phyloP scores from a whole-genome alignment of 257 asterid species.

The Phtheirospermum japonicum region DNA sequence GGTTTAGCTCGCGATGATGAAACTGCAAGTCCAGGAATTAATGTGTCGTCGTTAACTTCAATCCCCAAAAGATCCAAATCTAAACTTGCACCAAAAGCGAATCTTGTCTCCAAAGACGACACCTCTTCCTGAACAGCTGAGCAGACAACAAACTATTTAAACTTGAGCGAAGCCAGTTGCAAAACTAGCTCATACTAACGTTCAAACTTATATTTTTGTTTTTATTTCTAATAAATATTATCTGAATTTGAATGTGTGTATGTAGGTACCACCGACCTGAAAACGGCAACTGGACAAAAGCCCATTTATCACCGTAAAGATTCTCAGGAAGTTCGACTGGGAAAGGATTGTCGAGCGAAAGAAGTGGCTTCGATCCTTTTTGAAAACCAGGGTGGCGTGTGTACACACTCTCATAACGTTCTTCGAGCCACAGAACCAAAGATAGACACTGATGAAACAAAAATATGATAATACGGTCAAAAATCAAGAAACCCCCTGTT shows the following conservation, averaged over 20 bases:
- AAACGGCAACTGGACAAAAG: conserved; percentile 86
- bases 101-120: conserved; percentile 53
- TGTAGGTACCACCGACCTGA: conserved; percentile 40
- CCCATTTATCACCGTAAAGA: conserved; percentile 91
- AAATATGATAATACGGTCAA: not conserved
- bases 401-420: conserved; percentile 81
- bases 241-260: not conserved
- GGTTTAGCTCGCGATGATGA: conserved; percentile 85
- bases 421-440: conserved; percentile 90
- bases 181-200: conserved; percentile 4
- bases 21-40: conserved; percentile 92
- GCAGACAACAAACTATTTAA: conserved; percentile 22
- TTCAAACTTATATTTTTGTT: not conserved
- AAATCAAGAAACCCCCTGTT: not conserved
- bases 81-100: conserved; percentile 67
- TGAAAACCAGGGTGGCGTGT: conserved; percentile 86
- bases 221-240: too few relatives aligned
- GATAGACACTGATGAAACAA: conserved; percentile 68
- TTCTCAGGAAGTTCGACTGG: conserved; percentile 91
- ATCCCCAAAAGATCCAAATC: conserved; percentile 95
- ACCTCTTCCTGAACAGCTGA: conserved; percentile 80
- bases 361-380: conserved; percentile 71
- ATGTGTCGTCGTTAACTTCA: conserved; percentile 63
- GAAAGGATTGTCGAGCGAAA: conserved; percentile 81
- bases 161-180: not conserved